Evolutionary conservation across 768 basidiomycete species (phyloP), one percentile per base, ranked within the genome.

Genomic region (Amanita polypyramis): DNA sequence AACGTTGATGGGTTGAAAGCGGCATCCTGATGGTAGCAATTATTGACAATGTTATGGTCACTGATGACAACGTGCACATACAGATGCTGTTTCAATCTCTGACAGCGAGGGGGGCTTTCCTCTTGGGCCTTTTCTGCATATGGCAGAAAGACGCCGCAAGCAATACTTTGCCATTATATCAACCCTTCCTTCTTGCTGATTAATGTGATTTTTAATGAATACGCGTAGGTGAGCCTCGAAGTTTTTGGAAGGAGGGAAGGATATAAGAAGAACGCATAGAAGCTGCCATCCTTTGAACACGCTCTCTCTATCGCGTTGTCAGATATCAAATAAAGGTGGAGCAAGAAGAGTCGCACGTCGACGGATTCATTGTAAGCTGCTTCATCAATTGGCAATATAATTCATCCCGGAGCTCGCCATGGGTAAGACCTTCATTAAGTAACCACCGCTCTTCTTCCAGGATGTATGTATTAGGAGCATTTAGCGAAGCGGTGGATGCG

Each of bases 1-100:
- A 96, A 97, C 1, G 87, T 92, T 1, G 90, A 93, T 0, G 93
- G 91, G 54, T 93, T 87, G 68, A 96, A 97, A 6, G 94, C 92
- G 21, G 92, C 91, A 56, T 93, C 90, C 79, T 88, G 56, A 6
- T 45, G 25, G 8, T 49, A 25, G 30, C n/a, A 47, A 58, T 45
- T 54, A 52, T 45, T 37, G 43, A 29, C n/a, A 38, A 47, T 33
- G 43, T 49, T 7, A 41, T 34, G 15, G 38, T 39, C 27, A 23
- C 12, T 25, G 50, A 27, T 38, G 27, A 19, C n/a, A 25, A 21
- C 14, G 39, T 10, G 30, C 7, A 67, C 78, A 55, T 53, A 85
- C 85, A 49, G 87, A 85, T 17, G 93, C 93, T 2, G 85, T 89
- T 67, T 95, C 92, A 49, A 97, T 95, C 65, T 97, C 94, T 8